Base-by-base conservation (phyloP, 2,329 filamentous ascomycete genomes). In the Passalora sequoiae region DNA sequence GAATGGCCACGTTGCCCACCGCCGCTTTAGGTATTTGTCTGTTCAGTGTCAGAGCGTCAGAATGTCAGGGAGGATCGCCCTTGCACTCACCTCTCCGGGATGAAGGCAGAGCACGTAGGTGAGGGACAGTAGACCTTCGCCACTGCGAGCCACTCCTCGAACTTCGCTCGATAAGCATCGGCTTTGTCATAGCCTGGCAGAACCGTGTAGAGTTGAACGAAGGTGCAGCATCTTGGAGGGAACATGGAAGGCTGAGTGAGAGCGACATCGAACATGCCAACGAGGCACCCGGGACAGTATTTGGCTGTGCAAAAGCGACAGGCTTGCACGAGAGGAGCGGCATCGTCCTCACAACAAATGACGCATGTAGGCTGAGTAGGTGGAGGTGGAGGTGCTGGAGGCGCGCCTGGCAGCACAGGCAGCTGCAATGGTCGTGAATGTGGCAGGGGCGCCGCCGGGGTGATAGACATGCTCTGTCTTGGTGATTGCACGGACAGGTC, bases 111-210 rank as follows among this genome's bases (percentile, higher is more conserved):
- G 53, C 74, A 76, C 6, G 58, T 65, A 7, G 66, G 64, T 6
- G 69, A 52, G 3, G 74, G 72, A 45, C 74, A 77, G 51, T 75
- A 77, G 5, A 70, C 53, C 6, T 70, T 70, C 19, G 70, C 60
- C 3, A 58, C 50, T 2, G 71, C 71, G 25, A 59, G 58, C 64
- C 69, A 72, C 53, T 76, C 72, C 33, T 76, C 72, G 40, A 70
- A 68, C 46, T 69, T 73, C 7, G 53, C 49, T 35, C 66, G 64
- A 54, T 67, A 77, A 2, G 53, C 49, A 9, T 56, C 52, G 1
- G 62, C 53, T 40, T 72, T 66, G 4, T 62, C 59, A 4, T 53
- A 10, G 0, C 62, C 60, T 1, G 59, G 57, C 4, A 60, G 55
- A 4, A 64, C 64, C 20, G 66, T 53, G 17, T 69, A 65, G n/a